Base-by-base conservation (phyloP, 73 alveolate genomes). In the Paramecium octaurelia region DNA sequence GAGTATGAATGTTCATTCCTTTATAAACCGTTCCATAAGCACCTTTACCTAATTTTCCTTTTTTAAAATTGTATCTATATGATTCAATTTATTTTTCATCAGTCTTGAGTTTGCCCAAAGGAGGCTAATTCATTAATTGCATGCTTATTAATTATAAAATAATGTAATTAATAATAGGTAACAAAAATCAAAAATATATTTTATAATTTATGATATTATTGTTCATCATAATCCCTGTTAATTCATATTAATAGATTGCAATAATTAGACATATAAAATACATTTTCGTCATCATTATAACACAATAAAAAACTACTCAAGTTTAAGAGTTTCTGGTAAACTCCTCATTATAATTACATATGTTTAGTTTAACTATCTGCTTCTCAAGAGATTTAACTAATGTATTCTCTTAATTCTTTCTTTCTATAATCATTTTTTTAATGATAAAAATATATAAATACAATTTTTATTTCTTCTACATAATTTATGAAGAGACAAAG, bases 1-100 rank as follows among this genome's bases (percentile, higher is more conserved):
- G 36, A 44, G 75, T 89, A 38, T 70, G 68, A 38, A 77, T 73
- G 35, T 89, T 83, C 16, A 59, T 44, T 57, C 94, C 94, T 70
- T 89, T 89, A 54, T 71, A 89, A 4, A 89, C 94, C 2, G 86
- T 89, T 21, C 92, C 94, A 71, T 71, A 89, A 20, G 94, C 58
- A 5, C 94, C 94, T 24, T 77, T 70, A 8, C 94, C 94, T 70
- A 89, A 59, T 23, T 24, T 44, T 43, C 91, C 91, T 14, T 80
- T 80, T 35, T 80, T 80, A 80, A 44, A 80, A 42, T 80, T 80
- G 48, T 80, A 80, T 43, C 91, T 40, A 48, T 80, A 80, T 12
- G 42, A 44, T 46, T 80, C 91, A n/a, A 80, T 80, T 46, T 80
- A 24, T 48, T 80, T 80, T 80, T 80, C 91, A 44, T 80, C 91